A percentile compares a stretch with the other conserved stretches of the same genome.
Evolutionary conservation across 1,284 basidiomycete genomes (phyloP).

Genomic region (Ceratobasidium sp.): DNA sequence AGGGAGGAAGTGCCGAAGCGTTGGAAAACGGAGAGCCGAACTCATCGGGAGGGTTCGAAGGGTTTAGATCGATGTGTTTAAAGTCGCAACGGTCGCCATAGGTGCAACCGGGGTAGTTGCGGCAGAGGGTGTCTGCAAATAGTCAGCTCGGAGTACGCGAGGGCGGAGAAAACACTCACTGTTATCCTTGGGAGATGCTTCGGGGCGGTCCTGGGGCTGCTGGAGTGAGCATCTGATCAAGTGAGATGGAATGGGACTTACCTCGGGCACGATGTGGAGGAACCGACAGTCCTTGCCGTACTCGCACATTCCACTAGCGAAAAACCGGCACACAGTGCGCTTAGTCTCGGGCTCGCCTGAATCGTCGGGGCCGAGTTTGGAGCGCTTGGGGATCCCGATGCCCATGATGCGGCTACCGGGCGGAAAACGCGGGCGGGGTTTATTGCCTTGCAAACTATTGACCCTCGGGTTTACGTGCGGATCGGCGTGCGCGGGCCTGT

Average conservation of each 20-base stretch:
- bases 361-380: constrained; percentile 16
- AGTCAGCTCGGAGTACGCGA: background rate
- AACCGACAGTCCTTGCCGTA: constrained; percentile 45
- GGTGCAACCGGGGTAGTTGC: constrained; percentile 41
- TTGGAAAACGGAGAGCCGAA: constrained; percentile 40
- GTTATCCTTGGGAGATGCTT: constrained; percentile 14
- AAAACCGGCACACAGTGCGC: constrained; percentile 40
- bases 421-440: constrained; percentile 33
- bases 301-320: constrained; percentile 39
- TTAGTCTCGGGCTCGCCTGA: constrained; percentile 20
- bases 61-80: constrained; percentile 33
- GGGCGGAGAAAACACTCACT: background rate
- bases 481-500: constrained; percentile 32
- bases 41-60: constrained; percentile 25
- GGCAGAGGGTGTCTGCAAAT: constrained; percentile 34
- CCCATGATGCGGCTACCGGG: constrained; percentile 43
- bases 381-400: constrained; percentile 43
- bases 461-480: constrained; percentile 42
- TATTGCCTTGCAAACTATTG: constrained; percentile 26
- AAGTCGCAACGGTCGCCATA: constrained; percentile 45
- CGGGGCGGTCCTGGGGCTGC: constrained; percentile 15
- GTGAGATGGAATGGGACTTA: constrained; percentile 1
- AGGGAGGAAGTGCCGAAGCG: constrained; percentile 34
- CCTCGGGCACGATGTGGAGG: constrained; percentile 35
- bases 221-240: constrained; percentile 20